Percentiles rank a stretch among this genome's conserved stretches.
These are phyloP conservation scores for Kokia cookei DNA, from an alignment of 441 rosid genomes.

Conservation along the genomic window DNA sequence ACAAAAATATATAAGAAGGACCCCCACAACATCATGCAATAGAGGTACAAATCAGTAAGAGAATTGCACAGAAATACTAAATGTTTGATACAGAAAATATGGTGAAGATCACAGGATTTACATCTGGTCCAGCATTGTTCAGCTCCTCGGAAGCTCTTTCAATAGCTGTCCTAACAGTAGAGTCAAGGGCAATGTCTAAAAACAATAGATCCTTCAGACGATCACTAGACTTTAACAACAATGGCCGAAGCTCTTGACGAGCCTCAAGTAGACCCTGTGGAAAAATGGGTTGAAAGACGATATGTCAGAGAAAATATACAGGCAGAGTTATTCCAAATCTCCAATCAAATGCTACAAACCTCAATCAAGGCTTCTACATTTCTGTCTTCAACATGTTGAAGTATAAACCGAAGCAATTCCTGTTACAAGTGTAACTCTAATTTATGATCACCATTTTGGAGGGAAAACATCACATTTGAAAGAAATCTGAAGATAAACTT, in stretches of 20 bases:
- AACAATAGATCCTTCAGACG: slow-evolving; percentile 94
- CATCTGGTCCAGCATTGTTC: slow-evolving; percentile 81
- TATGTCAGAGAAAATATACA: not conserved
- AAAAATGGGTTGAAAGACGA: not conserved
- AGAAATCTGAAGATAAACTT: slow-evolving; percentile 24
- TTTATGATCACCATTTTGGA: slow-evolving; percentile 3
- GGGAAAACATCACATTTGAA: not conserved
- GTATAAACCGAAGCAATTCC: slow-evolving; percentile 79
- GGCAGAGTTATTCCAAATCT: not conserved
- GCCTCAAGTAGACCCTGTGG: slow-evolving; percentile 91
- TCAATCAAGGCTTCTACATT: slow-evolving; percentile 88
- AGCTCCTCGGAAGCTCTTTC: slow-evolving; percentile 91
- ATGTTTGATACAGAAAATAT: not conserved
- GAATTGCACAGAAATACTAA: slow-evolving; percentile 7
- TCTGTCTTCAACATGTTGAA: slow-evolving; percentile 81
- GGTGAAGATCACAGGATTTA: slow-evolving; percentile 22
- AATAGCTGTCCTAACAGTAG: slow-evolving; percentile 87
- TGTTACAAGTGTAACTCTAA: slow-evolving; percentile 24
- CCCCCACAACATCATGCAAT: not conserved
- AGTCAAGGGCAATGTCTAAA: slow-evolving; percentile 91
- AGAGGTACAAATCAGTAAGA: not conserved
- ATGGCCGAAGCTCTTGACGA: slow-evolving; percentile 84
- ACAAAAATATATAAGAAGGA: slow-evolving; percentile 10
- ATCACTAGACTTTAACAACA: slow-evolving; percentile 56
- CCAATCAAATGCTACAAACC: slow-evolving; percentile 33